phyloP scores from a whole-genome alignment of 2,329 filamentous ascomycete species.

The Cladosporium colombiae region DNA sequence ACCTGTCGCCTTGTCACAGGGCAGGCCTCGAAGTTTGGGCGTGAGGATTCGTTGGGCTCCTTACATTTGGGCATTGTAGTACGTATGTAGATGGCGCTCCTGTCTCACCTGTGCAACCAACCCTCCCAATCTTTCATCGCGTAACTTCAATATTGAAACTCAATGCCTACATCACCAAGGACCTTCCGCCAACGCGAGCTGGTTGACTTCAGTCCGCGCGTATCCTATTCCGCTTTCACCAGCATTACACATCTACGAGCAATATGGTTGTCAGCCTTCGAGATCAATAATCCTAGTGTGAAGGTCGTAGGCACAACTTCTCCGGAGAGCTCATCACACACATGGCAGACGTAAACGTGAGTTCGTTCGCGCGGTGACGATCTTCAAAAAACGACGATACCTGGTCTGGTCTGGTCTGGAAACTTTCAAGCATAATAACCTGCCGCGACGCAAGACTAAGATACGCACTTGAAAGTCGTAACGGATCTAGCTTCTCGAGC shows the following conservation, averaged over 20 bases:
- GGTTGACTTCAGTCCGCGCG: no score
- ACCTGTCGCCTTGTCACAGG: neutral
- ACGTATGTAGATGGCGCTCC: no score
- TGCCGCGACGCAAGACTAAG: no score
- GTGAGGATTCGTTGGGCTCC: no score
- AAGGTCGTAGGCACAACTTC: neutral
- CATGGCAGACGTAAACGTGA: neutral
- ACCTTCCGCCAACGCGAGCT: no score
- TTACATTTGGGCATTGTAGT: neutral
- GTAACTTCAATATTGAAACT: no score
- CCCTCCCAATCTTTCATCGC: no score
- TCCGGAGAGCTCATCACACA: neutral
- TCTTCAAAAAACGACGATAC: neutral
- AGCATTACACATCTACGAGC: neutral
- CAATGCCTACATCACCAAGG: no score
- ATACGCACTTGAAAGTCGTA: no score
- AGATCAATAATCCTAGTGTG: neutral
- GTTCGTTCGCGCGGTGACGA: neutral
- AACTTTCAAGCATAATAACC: neutral
- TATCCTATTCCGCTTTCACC: neutral
- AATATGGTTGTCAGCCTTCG: neutral
- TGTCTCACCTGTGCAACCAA: no score
- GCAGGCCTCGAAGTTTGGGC: no score
- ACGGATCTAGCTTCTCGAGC: no score
- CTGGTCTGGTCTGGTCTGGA: neutral